These are phyloP conservation scores for Chytridium lagenaria DNA, from an alignment of 371 early-diverging fungal genomes.

Conservation along the genomic window DNA sequence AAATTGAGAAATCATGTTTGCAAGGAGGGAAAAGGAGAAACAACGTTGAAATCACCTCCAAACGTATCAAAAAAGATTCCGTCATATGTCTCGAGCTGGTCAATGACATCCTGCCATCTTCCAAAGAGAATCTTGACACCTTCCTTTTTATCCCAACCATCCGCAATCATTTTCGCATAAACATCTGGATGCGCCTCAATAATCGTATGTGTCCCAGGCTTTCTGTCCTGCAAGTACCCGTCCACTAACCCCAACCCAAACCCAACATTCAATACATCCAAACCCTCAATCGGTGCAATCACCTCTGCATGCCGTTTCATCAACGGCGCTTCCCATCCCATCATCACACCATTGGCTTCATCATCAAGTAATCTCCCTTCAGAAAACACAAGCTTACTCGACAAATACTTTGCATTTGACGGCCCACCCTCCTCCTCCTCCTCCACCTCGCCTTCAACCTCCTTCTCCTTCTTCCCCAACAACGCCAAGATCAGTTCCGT, in stretches of 20 bases:
- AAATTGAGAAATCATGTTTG: no score
- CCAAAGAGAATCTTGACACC: slow-evolving; percentile 89
- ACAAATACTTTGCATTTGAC: slow-evolving; percentile 76
- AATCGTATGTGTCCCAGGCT: slow-evolving; percentile 79
- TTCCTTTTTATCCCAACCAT: slow-evolving; percentile 85
- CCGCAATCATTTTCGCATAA: slow-evolving; percentile 80
- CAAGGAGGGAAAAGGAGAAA: no score
- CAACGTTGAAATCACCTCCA: slow-evolving; percentile 30
- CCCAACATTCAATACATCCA: slow-evolving; percentile 78
- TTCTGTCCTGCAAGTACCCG: slow-evolving; percentile 74
- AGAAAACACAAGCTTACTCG: slow-evolving; percentile 42
- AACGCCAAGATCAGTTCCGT: slow-evolving; percentile 76
- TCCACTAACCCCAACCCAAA: slow-evolving; percentile 96
- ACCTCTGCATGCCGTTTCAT: slow-evolving; percentile 89
- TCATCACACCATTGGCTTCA: slow-evolving; percentile 94
- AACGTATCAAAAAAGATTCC: slow-evolving; percentile 85
- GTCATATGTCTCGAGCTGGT: slow-evolving; percentile 69
- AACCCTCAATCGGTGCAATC: slow-evolving; percentile 72
- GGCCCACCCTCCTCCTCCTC: slow-evolving; percentile 46
- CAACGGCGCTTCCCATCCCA: slow-evolving; percentile 94
- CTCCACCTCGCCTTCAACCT: slow-evolving; percentile 7
- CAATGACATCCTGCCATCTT: slow-evolving; percentile 91
- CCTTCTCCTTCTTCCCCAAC: slow-evolving; percentile 34
- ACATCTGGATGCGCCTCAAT: slow-evolving; percentile 98
- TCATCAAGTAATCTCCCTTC: slow-evolving; percentile 82